These are phyloP conservation scores for Starmerella khaoyaiensis DNA, from an alignment of 805 yeast species.

Conservation along the genomic window DNA sequence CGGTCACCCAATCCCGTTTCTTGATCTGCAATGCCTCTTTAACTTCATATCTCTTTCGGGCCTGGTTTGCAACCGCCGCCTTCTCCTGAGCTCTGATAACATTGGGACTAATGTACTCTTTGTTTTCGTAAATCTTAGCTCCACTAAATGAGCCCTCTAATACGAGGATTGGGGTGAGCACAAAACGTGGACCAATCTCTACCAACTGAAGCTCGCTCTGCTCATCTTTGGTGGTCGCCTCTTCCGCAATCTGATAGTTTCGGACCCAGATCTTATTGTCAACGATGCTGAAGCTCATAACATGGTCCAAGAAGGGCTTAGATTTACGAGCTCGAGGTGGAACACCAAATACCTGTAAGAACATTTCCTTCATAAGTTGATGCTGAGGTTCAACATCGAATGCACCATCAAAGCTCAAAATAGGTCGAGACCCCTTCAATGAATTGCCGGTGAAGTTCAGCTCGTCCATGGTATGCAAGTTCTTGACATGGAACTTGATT, in stretches of 20 bases:
- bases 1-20: constrained; percentile 59
- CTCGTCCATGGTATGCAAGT: constrained; percentile 91
- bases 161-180: constrained; percentile 77
- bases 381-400: constrained; percentile 62
- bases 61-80: constrained; percentile 67
- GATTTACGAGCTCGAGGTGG: constrained; percentile 87
- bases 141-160: constrained; percentile 97
- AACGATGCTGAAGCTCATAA: constrained; percentile 80
- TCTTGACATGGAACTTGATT: constrained; percentile 81
- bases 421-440: constrained; percentile 86
- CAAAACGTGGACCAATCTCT: constrained; percentile 95
- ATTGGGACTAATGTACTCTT: constrained; percentile 93
- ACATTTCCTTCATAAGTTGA: constrained; percentile 68
- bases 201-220: constrained; percentile 60
- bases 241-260: constrained; percentile 76
- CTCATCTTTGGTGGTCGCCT: constrained; percentile 25
- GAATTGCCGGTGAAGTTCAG: constrained; percentile 94
- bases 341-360: constrained; percentile 77
- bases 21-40: constrained; percentile 63
- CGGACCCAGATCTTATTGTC: constrained; percentile 93
- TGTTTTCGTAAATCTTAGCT: constrained; percentile 92
- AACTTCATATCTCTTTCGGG: constrained; percentile 64
- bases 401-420: constrained; percentile 71
- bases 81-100: constrained; percentile 79
- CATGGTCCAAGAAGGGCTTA: constrained; percentile 92